These are phyloP conservation scores for Pythium myriotylum DNA, from an alignment of 352 stramenopile genomes.

Conservation along the genomic window DNA sequence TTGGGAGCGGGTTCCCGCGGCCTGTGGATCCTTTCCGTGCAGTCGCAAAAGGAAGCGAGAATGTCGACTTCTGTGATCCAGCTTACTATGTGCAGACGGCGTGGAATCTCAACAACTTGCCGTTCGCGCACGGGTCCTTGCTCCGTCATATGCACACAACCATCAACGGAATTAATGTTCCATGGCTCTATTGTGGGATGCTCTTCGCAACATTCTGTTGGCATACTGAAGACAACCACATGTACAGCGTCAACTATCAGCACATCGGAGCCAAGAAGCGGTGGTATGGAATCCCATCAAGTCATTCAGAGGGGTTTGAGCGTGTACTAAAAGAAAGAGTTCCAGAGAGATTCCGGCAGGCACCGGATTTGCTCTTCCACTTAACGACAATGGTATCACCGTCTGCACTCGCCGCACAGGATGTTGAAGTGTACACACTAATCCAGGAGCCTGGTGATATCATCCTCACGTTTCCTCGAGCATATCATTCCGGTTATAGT, in stretches of 20 bases:
- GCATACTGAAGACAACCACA: slow-evolving; percentile 99
- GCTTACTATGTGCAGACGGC: slow-evolving; percentile 81
- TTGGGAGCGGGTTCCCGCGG: slow-evolving; percentile 84
- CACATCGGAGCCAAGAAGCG: slow-evolving; percentile 96
- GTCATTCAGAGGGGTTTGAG: slow-evolving; percentile 61
- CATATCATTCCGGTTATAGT: slow-evolving; percentile 97
- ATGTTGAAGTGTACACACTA: slow-evolving; percentile 65
- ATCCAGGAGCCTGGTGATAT: slow-evolving; percentile 93
- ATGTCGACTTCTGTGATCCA: slow-evolving; percentile 53
- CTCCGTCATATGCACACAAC: slow-evolving; percentile 93
- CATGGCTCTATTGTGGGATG: slow-evolving; percentile 99
- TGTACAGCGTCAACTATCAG: slow-evolving; percentile 99
- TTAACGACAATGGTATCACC: slow-evolving; percentile 78
- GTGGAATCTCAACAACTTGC: slow-evolving; percentile 99
- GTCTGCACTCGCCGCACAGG: slow-evolving; percentile 41
- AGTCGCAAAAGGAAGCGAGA: slow-evolving; percentile 32
- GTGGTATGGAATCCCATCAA: slow-evolving; percentile 91
- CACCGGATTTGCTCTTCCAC: slow-evolving; percentile 69
- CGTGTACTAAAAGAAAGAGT: slow-evolving; percentile 46
- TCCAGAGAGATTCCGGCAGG: slow-evolving; percentile 62
- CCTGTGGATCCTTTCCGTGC: slow-evolving; percentile 32
- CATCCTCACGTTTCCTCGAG: slow-evolving; percentile 96
- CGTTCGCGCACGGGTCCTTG: slow-evolving; percentile 90
- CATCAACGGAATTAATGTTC: slow-evolving; percentile 98
- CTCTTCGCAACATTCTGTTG: slow-evolving; percentile 98